Percentiles rank a stretch among this genome's conserved stretches.
phyloP scores from a whole-genome alignment of 192 early-diverging fungal genomes.

The Coemansia sp. region DNA sequence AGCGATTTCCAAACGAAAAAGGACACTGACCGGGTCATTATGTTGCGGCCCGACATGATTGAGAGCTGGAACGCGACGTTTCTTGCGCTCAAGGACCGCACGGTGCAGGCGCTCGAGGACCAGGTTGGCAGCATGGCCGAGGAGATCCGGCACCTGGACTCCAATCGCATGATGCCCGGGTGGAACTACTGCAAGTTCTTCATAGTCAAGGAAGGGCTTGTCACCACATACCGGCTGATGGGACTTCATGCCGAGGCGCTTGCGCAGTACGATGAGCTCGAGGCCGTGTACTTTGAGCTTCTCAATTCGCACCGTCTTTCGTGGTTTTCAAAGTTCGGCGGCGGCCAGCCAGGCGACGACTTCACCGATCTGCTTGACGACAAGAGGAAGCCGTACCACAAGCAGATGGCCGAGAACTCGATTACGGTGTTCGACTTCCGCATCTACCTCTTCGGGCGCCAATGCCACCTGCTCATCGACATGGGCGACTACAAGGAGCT shows the following conservation, averaged over 20 bases:
- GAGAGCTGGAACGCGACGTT: conserved; percentile 51
- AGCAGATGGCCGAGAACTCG: conserved; percentile 84
- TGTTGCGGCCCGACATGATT: conserved; percentile 19
- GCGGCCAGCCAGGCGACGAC: conserved; percentile 82
- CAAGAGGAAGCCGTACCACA: conserved; percentile 78
- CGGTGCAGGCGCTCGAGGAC: conserved; percentile 82
- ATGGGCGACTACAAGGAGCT: conserved; percentile 56
- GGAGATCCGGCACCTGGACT: conserved; percentile 84
- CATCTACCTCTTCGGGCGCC: conserved; percentile 92
- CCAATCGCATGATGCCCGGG: conserved; percentile 91
- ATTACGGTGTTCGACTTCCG: conserved; percentile 96
- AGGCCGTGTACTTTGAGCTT: conserved; percentile 92
- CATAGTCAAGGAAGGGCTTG: conserved; percentile 89
- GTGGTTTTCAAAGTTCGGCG: conserved; percentile 95
- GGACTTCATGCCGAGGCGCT: conserved; percentile 85
- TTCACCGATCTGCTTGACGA: conserved; percentile 77
- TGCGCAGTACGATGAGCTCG: conserved; percentile 95
- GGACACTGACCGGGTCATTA: conserved; percentile 32
- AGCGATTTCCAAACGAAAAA: conserved; percentile 72
- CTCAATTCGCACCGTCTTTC: conserved; percentile 79
- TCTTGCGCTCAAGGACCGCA: conserved; percentile 56
- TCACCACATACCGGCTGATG: conserved; percentile 84
- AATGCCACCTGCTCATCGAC: conserved; percentile 74
- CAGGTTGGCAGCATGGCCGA: conserved; percentile 41
- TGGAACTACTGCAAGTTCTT: conserved; percentile 99